Evolutionary conservation across 768 basidiomycete species (phyloP), one percentile per base, ranked within the genome.

Genomic region (Tephrocybe sp.): DNA sequence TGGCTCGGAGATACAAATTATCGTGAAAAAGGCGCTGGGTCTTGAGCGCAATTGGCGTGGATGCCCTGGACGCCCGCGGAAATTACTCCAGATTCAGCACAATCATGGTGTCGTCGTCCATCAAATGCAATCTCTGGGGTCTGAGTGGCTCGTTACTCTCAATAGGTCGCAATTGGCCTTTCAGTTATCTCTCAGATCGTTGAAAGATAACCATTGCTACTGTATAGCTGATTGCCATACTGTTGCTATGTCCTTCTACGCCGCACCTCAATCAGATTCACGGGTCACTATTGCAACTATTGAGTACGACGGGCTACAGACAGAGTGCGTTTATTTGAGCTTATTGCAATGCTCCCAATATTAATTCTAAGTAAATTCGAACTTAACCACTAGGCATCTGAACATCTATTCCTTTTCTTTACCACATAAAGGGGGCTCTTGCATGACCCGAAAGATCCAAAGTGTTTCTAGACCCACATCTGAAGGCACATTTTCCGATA

Each of bases 21-120:
- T 67, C 31, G 68, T 69, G 3, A 69, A 77, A 15, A 66, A 63
- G 27, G 74, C 80, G 9, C 60, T 83, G 49, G 74, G 67, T 26
- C 65, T 84, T 16, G 77, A 83, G 38, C 64, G 59, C 37, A 80
- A 77, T 50, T 84, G 82, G 82, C 61, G 64, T 34, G 62, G 66
- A 32, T 60, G 65, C 13, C 60, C 55, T 25, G 63, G 74, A 3
- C 60, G 55, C 21, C 67, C 79, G 43, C 66, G 64, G 36, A 56
- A 64, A 46, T 60, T 74, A 24, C 67, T 60, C 26, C 65, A 68
- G 31, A 67, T 83, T 43, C 60, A 63, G 6, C 60, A 69, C 37
- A n/a, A n/a, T n/a, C n/a, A n/a, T n/a, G 65, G 66, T 15, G 70
- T 67, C 26, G 69, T 74, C 16, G 71, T 78, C 35, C 67, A 70